Percentiles rank a stretch among this genome's conserved stretches.
phyloP scores from a whole-genome alignment of 1,284 basidiomycete genomes.

The Violaceomyces palustris region DNA sequence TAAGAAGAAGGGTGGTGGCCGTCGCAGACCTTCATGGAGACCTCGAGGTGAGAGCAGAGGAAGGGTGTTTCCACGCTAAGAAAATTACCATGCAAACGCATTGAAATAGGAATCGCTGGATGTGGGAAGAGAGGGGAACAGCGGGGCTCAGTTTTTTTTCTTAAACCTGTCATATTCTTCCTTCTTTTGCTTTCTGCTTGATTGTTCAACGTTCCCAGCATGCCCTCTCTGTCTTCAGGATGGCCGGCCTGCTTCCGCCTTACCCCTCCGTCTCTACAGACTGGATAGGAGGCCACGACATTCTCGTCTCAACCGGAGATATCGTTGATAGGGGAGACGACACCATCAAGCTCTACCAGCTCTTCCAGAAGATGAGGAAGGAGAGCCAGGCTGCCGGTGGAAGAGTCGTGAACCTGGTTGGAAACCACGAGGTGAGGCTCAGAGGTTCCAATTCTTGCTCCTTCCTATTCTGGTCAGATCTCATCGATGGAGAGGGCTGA shows the following conservation, averaged over 20 bases:
- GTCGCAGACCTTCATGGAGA: constrained; percentile 50
- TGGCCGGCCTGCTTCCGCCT: constrained; percentile 26
- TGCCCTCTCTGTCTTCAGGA: constrained; percentile 40
- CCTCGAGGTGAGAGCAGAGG: constrained; percentile 10
- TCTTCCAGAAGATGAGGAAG: constrained; percentile 34
- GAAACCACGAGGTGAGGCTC: constrained; percentile 45
- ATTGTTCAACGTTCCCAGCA: constrained; percentile 10
- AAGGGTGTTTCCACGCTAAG: too few relatives aligned
- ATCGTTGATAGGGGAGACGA: constrained; percentile 51
- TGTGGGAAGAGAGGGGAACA: too few relatives aligned
- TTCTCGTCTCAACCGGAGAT: constrained; percentile 49
- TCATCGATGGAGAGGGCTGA: too few relatives aligned
- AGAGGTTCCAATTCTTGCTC: not conserved
- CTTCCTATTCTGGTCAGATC: not conserved
- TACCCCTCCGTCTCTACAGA: not conserved
- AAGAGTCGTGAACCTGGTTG: constrained; percentile 31
- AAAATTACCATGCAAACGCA: too few relatives aligned
- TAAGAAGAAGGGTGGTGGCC: constrained; percentile 34
- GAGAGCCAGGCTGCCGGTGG: constrained; percentile 33
- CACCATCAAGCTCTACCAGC: constrained; percentile 42
- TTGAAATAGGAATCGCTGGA: too few relatives aligned
- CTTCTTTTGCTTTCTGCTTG: not conserved
- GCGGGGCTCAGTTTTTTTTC: too few relatives aligned
- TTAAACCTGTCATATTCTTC: not conserved
- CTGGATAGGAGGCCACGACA: constrained; percentile 40